Percentiles rank a stretch among this genome's conserved stretches.
phyloP scores from a whole-genome alignment of 192 early-diverging fungal species.

The Gorgonomyces haynaldii region DNA sequence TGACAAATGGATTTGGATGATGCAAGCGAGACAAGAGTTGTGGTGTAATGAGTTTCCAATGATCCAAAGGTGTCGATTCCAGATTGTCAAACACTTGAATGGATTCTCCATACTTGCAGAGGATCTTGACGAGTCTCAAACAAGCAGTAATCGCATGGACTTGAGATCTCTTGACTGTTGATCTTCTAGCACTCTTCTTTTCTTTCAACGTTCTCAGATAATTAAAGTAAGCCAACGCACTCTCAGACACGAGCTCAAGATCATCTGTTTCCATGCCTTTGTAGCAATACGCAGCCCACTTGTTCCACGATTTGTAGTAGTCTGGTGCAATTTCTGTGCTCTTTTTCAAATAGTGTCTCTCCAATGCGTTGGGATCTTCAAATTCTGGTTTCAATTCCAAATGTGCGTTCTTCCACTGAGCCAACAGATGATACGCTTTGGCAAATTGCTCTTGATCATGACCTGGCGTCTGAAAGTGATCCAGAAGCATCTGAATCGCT shows the following conservation, averaged over 20 bases:
- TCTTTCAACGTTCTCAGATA: too few species aligned
- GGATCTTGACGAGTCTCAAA: too few species aligned
- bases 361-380: neutral
- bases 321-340: constrained; percentile 24
- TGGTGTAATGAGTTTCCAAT: constrained; percentile 59
- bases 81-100: constrained; percentile 24
- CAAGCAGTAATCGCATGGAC: too few species aligned
- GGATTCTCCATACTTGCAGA: constrained; percentile 30
- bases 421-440: constrained; percentile 5
- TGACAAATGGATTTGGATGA: constrained; percentile 48
- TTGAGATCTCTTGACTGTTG: too few species aligned
- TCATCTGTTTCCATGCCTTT: too few species aligned
- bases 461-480: neutral
- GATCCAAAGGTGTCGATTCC: constrained; percentile 7
- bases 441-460: neutral
- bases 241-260: too few species aligned
- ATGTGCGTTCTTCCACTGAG: constrained; percentile 1
- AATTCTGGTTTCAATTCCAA: neutral
- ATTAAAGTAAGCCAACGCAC: too few species aligned
- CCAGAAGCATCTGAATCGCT: neutral
- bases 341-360: constrained; percentile 12
- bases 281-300: constrained; percentile 45
- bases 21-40: constrained; percentile 64
- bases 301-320: constrained; percentile 50
- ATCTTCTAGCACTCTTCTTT: too few species aligned